Evolutionary conservation across 2,329 filamentous ascomycete species (phyloP).

Genomic region (Hymenoscyphus fructigenus): DNA sequence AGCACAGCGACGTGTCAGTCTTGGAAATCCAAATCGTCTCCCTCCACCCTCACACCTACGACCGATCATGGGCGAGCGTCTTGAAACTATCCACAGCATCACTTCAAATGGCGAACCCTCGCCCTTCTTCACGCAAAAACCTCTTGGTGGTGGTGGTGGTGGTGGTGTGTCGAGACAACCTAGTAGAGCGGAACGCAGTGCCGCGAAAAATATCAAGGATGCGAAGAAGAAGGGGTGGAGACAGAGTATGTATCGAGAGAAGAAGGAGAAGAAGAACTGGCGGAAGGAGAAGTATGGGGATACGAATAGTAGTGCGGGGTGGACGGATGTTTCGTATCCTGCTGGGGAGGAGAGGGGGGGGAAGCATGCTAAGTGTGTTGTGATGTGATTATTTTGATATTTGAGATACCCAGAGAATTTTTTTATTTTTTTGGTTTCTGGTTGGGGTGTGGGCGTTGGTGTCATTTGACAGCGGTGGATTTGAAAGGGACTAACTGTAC

Average conservation of each 20-base stretch:
- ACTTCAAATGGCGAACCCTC: conserved; percentile 30
- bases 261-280: conserved; percentile 38
- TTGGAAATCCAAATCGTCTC: conserved; percentile 36
- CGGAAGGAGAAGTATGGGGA: conserved; percentile 45
- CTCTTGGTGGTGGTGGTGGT: conserved; percentile 21
- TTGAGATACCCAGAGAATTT: not conserved
- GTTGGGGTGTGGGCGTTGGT: not conserved
- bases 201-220: conserved; percentile 61
- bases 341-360: conserved; percentile 23
- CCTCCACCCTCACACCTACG: conserved; percentile 44
- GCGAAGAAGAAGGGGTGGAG: conserved; percentile 58
- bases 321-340: conserved; percentile 48
- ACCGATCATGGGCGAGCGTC: conserved; percentile 48
- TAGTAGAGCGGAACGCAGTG: conserved; percentile 59
- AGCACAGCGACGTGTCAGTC: conserved; percentile 22
- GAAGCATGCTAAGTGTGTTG: conserved; percentile 46
- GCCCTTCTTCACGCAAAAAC: conserved; percentile 18
- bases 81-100: conserved; percentile 55
- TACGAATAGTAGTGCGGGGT: conserved; percentile 46
- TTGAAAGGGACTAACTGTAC: not conserved
- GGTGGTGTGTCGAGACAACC: conserved; percentile 34
- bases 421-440: not conserved
- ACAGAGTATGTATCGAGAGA: conserved; percentile 27
- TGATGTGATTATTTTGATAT: conserved; percentile 47
- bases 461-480: not conserved